Base-by-base conservation (phyloP, 345 rosid genomes). In the Eutrema heterophyllum region DNA sequence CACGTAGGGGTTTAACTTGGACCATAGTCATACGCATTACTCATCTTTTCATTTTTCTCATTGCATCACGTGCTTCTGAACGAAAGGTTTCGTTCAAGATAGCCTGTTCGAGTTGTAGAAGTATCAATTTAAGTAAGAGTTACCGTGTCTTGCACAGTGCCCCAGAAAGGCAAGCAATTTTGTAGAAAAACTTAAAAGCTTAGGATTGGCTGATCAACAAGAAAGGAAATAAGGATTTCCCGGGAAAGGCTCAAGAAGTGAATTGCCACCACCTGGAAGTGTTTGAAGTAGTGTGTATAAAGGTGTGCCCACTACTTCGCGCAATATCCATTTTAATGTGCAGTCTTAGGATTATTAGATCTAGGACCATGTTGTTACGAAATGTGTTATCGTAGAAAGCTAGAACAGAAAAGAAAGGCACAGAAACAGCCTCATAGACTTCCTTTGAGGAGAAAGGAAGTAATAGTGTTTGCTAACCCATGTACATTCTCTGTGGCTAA, bases 181-280 rank as follows among this genome's bases (percentile, higher is more conserved):
- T 79, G 78, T 76, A 73, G 75, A 67, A 66, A 79, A 74, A 39
- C 51, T 27, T 53, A 52, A 69, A 79, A 79, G 80, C 89, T 86
- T 83, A 80, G 88, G 87, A 82, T 78, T 86, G 85, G 92, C 92
- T 87, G 85, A 84, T 82, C 77, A 80, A 78, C 68, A 65, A 67
- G 64, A 55, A 73, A 52, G 54, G 39, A 71, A 75, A 81, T 83
- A 79, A 74, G 71, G 77, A 86, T 83, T 82, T 87, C 78, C 84
- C 86, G 4, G 79, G 81, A 78, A 79, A 51, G 85, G 92, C 82
- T 74, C 72, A 63, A 70, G 78, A 77, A 63, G 79, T 73, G 64
- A 77, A 71, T 80, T 55, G 71, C 84, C 83, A 83, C 75, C 73
- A 81, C 80, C 64, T 70, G 53, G 46, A 54, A 51, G 78, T 50